phyloP scores from a whole-genome alignment of 2,329 filamentous ascomycete species.

The Uncinocarpus reesii region DNA sequence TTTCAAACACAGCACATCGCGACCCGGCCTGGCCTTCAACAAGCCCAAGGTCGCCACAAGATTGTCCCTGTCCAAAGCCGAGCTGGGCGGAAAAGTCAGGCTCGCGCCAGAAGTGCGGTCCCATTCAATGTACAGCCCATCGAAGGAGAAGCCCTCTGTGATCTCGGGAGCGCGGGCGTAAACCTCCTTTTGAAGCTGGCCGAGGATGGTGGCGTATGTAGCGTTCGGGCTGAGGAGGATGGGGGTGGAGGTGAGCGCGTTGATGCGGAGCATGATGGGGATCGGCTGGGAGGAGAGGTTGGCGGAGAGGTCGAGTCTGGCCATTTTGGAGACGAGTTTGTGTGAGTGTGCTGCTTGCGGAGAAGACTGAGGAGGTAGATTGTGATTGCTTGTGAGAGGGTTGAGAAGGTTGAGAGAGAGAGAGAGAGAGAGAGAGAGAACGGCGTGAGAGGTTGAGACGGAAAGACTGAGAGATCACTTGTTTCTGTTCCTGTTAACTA shows the following conservation, averaged over 20 bases:
- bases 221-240: constrained; percentile 11
- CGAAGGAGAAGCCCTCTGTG: constrained; percentile 12
- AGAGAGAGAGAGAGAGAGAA: no score
- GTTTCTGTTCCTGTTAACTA: no score
- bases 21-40: constrained; percentile 12
- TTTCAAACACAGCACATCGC: constrained; percentile 14
- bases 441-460: no score
- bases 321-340: constrained; percentile 3
- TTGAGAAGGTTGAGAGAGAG: no score
- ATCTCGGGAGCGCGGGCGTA: constrained; percentile 8
- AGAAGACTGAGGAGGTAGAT: neutral
- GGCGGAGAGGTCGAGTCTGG: constrained; percentile 4
- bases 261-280: constrained; percentile 16
- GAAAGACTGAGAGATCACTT: no score
- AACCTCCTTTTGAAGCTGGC: constrained; percentile 13
- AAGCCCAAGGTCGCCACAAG: constrained; percentile 12
- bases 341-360: neutral
- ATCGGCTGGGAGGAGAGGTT: constrained; percentile 1
- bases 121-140: constrained; percentile 16
- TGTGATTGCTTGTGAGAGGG: no score
- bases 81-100: constrained; percentile 9
- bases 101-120: constrained; percentile 9
- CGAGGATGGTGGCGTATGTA: constrained; percentile 8
- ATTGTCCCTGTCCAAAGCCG: constrained; percentile 13
- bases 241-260: constrained; percentile 12